Evolutionary conservation across 2,329 filamentous ascomycete genomes (phyloP).

Genomic region (Paraconiothyrium brasiliense): DNA sequence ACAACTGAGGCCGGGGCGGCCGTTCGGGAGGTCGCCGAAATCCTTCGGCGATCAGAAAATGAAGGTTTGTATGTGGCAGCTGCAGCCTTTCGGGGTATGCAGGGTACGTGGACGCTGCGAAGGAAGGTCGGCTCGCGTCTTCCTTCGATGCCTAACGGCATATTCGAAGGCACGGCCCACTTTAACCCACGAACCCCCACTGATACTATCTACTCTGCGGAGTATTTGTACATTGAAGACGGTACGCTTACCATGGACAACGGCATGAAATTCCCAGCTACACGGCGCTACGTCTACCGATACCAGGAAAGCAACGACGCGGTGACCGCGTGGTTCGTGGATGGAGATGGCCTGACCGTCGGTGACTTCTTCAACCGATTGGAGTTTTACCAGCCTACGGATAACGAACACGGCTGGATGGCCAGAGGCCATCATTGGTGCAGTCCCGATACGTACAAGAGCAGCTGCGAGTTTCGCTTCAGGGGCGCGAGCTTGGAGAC

Average conservation of each 20-base stretch:
- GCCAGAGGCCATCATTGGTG: constrained; percentile 76
- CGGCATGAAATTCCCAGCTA: constrained; percentile 67
- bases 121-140: constrained; percentile 65
- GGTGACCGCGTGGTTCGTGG: constrained; percentile 78
- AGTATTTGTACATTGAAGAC: constrained; percentile 74
- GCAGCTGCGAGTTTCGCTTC: constrained; percentile 72
- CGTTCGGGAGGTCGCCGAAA: constrained; percentile 55
- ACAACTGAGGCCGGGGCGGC: constrained; percentile 54
- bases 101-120: constrained; percentile 74
- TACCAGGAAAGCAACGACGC: constrained; percentile 69
- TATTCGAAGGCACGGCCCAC: constrained; percentile 69
- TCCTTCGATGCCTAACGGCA: constrained; percentile 69
- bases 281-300: constrained; percentile 75
- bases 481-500: constrained; percentile 32
- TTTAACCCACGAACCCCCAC: constrained; percentile 73
- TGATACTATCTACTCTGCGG: constrained; percentile 48
- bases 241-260: constrained; percentile 69
- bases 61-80: constrained; percentile 66
- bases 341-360: constrained; percentile 73
- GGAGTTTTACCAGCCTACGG: constrained; percentile 61
- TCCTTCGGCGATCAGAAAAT: constrained; percentile 55
- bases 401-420: constrained; percentile 61
- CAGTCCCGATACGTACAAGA: constrained; percentile 75
- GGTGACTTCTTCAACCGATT: constrained; percentile 81
- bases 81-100: constrained; percentile 75